These are phyloP conservation scores for Calocybe cyanea DNA, from an alignment of 768 basidiomycete genomes.

Conservation along the genomic window DNA sequence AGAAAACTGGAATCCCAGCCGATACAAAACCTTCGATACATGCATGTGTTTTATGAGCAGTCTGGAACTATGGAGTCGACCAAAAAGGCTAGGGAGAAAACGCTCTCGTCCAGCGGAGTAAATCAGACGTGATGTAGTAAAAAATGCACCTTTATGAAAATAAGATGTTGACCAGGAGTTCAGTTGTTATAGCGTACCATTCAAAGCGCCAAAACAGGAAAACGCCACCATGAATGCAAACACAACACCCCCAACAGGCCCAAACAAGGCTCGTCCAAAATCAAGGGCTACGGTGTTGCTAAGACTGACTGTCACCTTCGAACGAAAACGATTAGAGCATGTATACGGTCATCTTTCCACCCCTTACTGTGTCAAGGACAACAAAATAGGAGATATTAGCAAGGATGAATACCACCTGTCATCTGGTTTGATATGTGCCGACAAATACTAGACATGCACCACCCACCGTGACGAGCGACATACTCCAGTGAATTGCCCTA, in stretches of 20 bases:
- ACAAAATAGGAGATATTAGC: slow-evolving; percentile 91
- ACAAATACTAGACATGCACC: slow-evolving; percentile 1
- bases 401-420: slow-evolving; percentile 70
- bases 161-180: not conserved
- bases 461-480: slow-evolving; percentile 74
- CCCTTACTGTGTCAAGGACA: slow-evolving; percentile 75
- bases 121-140: slow-evolving; percentile 80
- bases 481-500: slow-evolving; percentile 84
- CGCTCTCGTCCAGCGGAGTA: slow-evolving; percentile 86
- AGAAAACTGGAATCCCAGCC: slow-evolving; percentile 80
- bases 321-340: slow-evolving; percentile 1
- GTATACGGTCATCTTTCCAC: slow-evolving; percentile 2
- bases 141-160: slow-evolving; percentile 51
- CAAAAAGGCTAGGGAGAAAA: slow-evolving; percentile 83
- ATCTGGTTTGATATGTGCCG: not conserved
- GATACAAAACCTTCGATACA: slow-evolving; percentile 61
- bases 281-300: slow-evolving; percentile 91
- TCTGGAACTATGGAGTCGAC: slow-evolving; percentile 64
- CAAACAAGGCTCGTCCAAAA: slow-evolving; percentile 85
- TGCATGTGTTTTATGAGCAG: not conserved
- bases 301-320: slow-evolving; percentile 57
- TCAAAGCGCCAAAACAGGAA: slow-evolving; percentile 93
- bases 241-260: slow-evolving; percentile 77
- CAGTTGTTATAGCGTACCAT: slow-evolving; percentile 45
- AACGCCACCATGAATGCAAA: slow-evolving; percentile 92